Conservation (phyloP, 2,329 filamentous ascomycete genomes). For the Macrophomina tecta region DNA sequence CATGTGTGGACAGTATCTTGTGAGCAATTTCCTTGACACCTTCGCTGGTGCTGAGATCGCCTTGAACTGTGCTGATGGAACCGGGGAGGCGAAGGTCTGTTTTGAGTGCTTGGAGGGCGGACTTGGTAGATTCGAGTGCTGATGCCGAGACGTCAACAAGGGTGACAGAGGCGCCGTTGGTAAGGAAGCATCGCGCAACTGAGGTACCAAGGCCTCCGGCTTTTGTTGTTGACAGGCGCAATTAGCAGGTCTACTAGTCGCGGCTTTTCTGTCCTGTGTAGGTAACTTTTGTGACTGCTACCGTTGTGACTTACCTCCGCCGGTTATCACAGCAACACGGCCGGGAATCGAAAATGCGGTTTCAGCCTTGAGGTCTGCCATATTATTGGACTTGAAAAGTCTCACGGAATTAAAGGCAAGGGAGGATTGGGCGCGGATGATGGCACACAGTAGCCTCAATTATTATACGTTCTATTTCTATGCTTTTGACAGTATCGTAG, state of each 20-base stretch:
- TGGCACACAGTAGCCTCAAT: too few relatives aligned
- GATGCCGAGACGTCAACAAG: background rate
- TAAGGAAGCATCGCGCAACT: background rate
- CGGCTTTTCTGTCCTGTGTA: background rate
- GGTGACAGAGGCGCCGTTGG: background rate
- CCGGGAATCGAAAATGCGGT: slow-evolving; percentile 1
- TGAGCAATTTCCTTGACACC: background rate
- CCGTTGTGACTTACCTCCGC: background rate
- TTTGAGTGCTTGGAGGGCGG: background rate
- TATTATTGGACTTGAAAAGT: background rate
- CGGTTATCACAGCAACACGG: background rate
- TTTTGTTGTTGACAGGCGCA: background rate
- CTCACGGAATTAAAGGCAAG: background rate
- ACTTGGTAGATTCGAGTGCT: background rate
- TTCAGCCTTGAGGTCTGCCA: background rate
- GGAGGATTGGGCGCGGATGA: too few relatives aligned
- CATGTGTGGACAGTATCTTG: background rate
- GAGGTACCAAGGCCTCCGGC: background rate
- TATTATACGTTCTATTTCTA: too few relatives aligned
- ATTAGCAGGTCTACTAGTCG: background rate
- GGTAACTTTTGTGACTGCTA: too few relatives aligned
- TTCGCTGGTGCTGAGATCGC: background rate
- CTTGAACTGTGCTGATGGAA: background rate
- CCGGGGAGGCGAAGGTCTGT: background rate
- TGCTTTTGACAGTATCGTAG: too few relatives aligned